Conservation (phyloP, 2,329 filamentous ascomycete species). For the Sporothrix brasiliensis region DNA sequence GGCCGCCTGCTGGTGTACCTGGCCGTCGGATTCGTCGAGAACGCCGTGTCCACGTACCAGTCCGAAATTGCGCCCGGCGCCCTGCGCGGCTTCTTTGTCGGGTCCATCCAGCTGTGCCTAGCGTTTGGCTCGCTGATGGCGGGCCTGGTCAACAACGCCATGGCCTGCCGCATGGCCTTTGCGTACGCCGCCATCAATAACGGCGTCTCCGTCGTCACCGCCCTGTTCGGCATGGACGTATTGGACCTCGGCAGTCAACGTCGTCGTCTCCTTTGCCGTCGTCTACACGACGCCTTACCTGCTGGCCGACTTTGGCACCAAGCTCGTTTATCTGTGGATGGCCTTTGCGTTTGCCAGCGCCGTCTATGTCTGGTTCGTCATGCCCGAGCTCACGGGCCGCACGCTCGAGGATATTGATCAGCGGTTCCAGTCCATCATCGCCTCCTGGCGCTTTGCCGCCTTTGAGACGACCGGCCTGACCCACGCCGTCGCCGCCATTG, state of each 20-base stretch:
- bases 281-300: constrained; percentile 27
- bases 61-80: constrained; percentile 67
- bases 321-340: constrained; percentile 26
- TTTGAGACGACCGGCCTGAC: constrained; percentile 26
- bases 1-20: constrained; percentile 24
- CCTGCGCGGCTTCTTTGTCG: constrained; percentile 50
- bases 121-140: constrained; percentile 27
- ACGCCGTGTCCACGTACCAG: constrained; percentile 68
- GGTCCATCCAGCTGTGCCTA: constrained; percentile 27
- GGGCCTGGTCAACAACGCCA: constrained; percentile 26
- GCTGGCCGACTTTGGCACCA: constrained; percentile 19
- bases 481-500: constrained; percentile 18
- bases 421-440: constrained; percentile 25
- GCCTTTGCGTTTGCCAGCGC: constrained; percentile 25
- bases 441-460: constrained; percentile 6
- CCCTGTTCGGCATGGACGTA: constrained; percentile 2
- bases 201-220: constrained; percentile 24
- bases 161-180: constrained; percentile 14
- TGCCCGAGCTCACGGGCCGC: constrained; percentile 24
- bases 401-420: constrained; percentile 27
- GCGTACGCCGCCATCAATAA: constrained; percentile 29
- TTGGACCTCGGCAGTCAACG: constrained; percentile 25
- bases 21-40: constrained; percentile 23
- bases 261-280: constrained; percentile 24
- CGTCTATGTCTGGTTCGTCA: constrained; percentile 25